Evolutionary conservation across 1,284 basidiomycete genomes (phyloP).

Genomic region (Cryptococcus maquisensis): DNA sequence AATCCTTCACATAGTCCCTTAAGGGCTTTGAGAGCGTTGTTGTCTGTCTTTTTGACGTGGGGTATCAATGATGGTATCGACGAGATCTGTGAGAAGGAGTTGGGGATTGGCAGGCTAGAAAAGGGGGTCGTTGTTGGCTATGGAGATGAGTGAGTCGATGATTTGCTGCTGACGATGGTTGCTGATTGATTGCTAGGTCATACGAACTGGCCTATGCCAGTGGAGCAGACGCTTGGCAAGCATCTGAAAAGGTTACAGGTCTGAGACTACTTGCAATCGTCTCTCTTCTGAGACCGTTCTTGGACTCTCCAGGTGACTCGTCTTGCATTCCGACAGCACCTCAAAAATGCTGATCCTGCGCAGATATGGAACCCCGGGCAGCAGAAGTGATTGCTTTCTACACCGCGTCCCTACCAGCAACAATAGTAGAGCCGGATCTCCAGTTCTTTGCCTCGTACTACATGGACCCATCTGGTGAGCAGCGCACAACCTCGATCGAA

Average conservation of each 20-base stretch:
- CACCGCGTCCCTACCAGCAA: constrained; percentile 60
- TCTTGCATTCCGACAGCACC: neutral
- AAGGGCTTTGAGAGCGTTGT: constrained; percentile 32
- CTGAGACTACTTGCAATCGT: constrained; percentile 64
- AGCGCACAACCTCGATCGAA: neutral
- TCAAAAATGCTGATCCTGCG: constrained; percentile 8
- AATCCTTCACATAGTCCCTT: constrained; percentile 18
- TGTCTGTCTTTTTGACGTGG: constrained; percentile 51
- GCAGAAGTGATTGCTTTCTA: constrained; percentile 74
- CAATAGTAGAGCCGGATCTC: constrained; percentile 63
- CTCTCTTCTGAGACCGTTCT: constrained; percentile 63
- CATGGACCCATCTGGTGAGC: constrained; percentile 66
- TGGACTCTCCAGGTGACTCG: constrained; percentile 62
- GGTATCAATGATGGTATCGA: constrained; percentile 60
- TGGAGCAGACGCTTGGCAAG: constrained; percentile 56
- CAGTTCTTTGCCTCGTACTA: constrained; percentile 68
- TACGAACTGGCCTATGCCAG: neutral
- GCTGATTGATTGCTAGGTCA: neutral
- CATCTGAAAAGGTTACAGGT: constrained; percentile 66
- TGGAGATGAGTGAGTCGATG: constrained; percentile 50
- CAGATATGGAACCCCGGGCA: constrained; percentile 63
- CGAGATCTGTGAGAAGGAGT: constrained; percentile 53
- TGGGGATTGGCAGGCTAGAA: constrained; percentile 48
- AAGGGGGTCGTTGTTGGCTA: constrained; percentile 52
- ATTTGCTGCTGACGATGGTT: constrained; percentile 2